These are phyloP conservation scores for Leptodermis oblonga DNA, from an alignment of 257 asterid species.

Conservation along the genomic window DNA sequence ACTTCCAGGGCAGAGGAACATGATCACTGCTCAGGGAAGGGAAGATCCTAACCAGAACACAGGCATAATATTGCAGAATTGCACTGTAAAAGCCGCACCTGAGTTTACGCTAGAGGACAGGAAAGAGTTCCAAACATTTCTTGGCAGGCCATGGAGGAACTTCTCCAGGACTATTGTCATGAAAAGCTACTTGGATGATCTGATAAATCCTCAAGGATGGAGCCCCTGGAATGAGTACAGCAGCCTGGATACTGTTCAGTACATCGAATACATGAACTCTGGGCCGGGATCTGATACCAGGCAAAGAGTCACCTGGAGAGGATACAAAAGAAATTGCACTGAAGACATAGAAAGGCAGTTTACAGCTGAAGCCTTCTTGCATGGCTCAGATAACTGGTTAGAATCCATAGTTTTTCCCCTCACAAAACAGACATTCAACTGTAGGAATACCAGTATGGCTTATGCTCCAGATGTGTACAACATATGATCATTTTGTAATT, in stretches of 20 bases:
- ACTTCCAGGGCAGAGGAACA: slow-evolving; percentile 48
- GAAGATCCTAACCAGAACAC: slow-evolving; percentile 67
- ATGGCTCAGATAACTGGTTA: slow-evolving; percentile 38
- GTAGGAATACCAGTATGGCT: background rate
- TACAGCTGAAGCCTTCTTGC: slow-evolving; percentile 42
- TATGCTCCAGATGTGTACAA: background rate
- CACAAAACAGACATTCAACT: slow-evolving; percentile 2
- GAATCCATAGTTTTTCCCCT: slow-evolving; percentile 22
- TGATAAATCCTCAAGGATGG: slow-evolving; percentile 65
- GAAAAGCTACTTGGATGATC: slow-evolving; percentile 53
- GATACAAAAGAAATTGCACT: slow-evolving; percentile 43
- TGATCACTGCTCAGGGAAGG: slow-evolving; percentile 77
- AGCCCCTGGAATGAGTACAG: slow-evolving; percentile 47
- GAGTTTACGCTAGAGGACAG: slow-evolving; percentile 31
- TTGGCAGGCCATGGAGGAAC: slow-evolving; percentile 82
- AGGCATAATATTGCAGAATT: slow-evolving; percentile 52
- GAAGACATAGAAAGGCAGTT: slow-evolving; percentile 45
- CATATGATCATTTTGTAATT: background rate
- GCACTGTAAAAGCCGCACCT: slow-evolving; percentile 44
- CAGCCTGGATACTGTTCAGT: slow-evolving; percentile 44
- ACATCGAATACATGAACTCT: slow-evolving; percentile 55
- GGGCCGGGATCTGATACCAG: slow-evolving; percentile 61
- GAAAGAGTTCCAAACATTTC: slow-evolving; percentile 37
- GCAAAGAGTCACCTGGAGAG: slow-evolving; percentile 47
- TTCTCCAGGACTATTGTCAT: slow-evolving; percentile 52